Evolutionary conservation across 139 green algal species (phyloP).

Genomic region (Limnomonas spitsbergensis): DNA sequence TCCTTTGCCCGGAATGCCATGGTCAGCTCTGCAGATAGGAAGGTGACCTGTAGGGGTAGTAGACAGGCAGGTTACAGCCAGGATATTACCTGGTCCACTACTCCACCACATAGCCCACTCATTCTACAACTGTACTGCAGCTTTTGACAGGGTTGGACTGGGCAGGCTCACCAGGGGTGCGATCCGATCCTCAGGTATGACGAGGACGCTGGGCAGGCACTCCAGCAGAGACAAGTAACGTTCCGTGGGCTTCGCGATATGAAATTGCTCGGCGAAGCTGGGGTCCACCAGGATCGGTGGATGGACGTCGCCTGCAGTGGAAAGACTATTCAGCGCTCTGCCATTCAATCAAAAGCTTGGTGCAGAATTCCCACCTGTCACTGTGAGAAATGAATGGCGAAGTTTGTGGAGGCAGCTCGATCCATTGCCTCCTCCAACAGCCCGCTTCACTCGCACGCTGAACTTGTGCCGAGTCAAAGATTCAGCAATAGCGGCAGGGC

Average conservation of each 20-base stretch:
- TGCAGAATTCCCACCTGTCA: slow-evolving; percentile 32
- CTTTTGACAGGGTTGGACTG: no score
- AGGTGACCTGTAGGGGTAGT: slow-evolving; percentile 25
- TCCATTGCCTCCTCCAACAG: slow-evolving; percentile 27
- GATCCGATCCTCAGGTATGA: slow-evolving; percentile 40
- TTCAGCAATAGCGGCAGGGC: background rate
- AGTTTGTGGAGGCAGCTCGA: slow-evolving; percentile 48
- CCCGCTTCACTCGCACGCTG: background rate
- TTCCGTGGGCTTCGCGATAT: slow-evolving; percentile 44
- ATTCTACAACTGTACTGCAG: background rate
- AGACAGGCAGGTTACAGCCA: background rate
- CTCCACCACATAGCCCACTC: background rate
- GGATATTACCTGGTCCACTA: background rate
- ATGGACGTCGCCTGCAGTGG: no score
- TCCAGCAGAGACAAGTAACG: slow-evolving; percentile 39
- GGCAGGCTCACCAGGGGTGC: slow-evolving; percentile 26
- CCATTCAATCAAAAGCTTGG: no score
- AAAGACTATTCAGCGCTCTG: no score
- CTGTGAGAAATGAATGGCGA: slow-evolving; percentile 35
- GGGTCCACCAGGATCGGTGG: no score
- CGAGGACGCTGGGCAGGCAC: slow-evolving; percentile 38
- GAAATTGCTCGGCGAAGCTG: no score
- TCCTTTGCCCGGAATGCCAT: slow-evolving; percentile 53
- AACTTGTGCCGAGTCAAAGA: background rate
- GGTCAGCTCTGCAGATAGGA: slow-evolving; percentile 63